Evolutionary conservation across 495 filamentous ascomycete species (phyloP).

Genomic region (Neurospora discreta): DNA sequence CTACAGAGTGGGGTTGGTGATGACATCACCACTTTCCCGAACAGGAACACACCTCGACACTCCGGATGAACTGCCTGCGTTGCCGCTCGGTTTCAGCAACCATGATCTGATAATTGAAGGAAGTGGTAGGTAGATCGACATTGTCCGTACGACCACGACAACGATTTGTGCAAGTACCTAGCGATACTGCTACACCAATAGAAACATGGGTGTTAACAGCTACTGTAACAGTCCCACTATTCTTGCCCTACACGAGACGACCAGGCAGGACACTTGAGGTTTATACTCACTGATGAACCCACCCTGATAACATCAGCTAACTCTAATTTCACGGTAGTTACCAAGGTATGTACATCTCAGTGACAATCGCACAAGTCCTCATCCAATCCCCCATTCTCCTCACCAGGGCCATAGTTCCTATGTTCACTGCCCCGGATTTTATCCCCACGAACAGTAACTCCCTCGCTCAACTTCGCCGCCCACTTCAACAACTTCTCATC

Average conservation of each 20-base stretch:
- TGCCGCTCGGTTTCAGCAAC: background rate
- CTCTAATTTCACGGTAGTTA: background rate
- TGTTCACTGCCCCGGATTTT: background rate
- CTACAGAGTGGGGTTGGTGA: background rate
- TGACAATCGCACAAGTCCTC: background rate
- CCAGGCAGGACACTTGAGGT: background rate
- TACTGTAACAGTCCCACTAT: background rate
- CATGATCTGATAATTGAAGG: background rate
- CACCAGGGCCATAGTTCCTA: background rate
- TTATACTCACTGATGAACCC: background rate
- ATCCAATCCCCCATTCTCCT: background rate
- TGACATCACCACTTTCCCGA: background rate
- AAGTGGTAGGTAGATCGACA: no score
- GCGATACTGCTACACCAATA: no score
- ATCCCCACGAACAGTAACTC: background rate
- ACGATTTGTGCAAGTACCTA: no score
- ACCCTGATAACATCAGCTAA: background rate
- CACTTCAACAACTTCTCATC: slow-evolving; percentile 1
- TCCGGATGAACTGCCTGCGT: background rate
- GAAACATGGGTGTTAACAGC: background rate
- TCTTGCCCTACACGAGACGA: background rate
- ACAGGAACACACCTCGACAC: background rate
- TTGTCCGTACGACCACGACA: no score
- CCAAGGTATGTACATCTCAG: background rate
- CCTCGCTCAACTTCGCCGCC: background rate